Conservation (phyloP, 2,329 filamentous ascomycete species). For the Fusarium foetens region DNA sequence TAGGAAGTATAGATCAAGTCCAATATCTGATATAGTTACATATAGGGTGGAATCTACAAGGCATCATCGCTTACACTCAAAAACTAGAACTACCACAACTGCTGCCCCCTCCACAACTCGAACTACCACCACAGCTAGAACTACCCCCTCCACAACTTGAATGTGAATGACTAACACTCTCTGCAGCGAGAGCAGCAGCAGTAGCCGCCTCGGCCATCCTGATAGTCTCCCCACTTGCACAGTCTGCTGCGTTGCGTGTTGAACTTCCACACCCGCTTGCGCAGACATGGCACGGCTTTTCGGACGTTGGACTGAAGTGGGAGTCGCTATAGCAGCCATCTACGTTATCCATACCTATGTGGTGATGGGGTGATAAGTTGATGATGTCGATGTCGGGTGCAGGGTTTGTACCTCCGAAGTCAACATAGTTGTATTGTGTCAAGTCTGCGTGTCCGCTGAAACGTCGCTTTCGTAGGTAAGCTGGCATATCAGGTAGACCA, state of each 20-base stretch:
- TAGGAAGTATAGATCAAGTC: neutral
- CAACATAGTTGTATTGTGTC: conserved; percentile 2
- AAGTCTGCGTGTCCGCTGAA: neutral
- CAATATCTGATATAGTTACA: neutral
- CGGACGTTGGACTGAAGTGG: conserved; percentile 22
- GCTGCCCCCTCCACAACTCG: conserved; percentile 12
- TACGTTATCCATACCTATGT: conserved; percentile 15
- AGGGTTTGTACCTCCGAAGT: conserved; percentile 13
- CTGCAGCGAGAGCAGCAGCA: conserved; percentile 6
- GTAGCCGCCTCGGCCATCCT: conserved; percentile 14
- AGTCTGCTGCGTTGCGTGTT: conserved; percentile 13
- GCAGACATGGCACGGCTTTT: conserved; percentile 8
- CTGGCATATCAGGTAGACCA: conserved; percentile 19
- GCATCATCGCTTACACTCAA: neutral
- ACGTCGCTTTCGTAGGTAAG: neutral
- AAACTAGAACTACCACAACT: conserved; percentile 8
- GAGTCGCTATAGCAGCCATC: conserved; percentile 22
- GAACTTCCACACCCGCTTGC: conserved; percentile 32
- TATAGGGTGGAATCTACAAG: neutral
- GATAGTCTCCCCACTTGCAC: conserved; percentile 28
- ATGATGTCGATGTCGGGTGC: neutral
- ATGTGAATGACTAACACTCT: neutral
- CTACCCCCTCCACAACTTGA: conserved; percentile 21
- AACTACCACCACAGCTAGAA: conserved; percentile 26
- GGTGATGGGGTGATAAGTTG: neutral